Evolutionary conservation across 2,329 filamentous ascomycete genomes (phyloP).

Genomic region (Fragosphaeria purpurea): DNA sequence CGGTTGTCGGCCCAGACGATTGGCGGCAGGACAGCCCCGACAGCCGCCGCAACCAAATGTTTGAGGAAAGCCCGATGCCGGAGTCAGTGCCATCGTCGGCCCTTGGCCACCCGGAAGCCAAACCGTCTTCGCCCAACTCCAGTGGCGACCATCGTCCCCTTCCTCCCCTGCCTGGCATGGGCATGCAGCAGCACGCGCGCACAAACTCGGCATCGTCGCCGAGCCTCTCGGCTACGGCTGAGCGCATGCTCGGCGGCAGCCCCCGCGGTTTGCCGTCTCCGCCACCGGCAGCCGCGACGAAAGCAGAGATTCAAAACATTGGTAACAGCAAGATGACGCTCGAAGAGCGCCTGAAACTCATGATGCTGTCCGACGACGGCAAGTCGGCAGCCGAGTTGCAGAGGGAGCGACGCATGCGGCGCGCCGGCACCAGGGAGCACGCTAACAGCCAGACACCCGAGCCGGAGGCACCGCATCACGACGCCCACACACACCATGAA

Average conservation of each 20-base stretch:
- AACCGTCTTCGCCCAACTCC: conserved; percentile 59
- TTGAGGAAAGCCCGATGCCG: conserved; percentile 60
- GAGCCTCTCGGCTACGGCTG: conserved; percentile 59
- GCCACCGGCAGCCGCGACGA: conserved; percentile 59
- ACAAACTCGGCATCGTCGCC: conserved; percentile 47
- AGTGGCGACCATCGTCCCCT: conserved; percentile 76
- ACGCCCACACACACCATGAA: conserved; percentile 27
- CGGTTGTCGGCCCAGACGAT: conserved; percentile 93
- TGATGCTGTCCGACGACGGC: conserved; percentile 70
- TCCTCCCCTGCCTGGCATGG: conserved; percentile 67
- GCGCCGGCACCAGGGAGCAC: conserved; percentile 44
- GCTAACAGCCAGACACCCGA: conserved; percentile 34
- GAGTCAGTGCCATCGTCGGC: conserved; percentile 36
- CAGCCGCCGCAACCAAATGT: conserved; percentile 42
- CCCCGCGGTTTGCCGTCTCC: conserved; percentile 64
- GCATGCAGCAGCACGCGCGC: conserved; percentile 20
- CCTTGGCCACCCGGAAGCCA: conserved; percentile 49
- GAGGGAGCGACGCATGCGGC: conserved; percentile 58
- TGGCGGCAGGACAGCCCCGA: conserved; percentile 67
- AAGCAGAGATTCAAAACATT: conserved; percentile 69
- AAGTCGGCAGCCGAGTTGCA: conserved; percentile 56
- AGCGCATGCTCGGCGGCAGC: conserved; percentile 50
- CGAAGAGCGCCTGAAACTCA: conserved; percentile 75
- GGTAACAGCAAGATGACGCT: conserved; percentile 68
- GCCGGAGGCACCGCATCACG: conserved; percentile 23